A percentile compares a stretch with the other conserved stretches of the same genome.
Evolutionary conservation across 2,329 filamentous ascomycete genomes (phyloP).

Genomic region (Periconia sp.): DNA sequence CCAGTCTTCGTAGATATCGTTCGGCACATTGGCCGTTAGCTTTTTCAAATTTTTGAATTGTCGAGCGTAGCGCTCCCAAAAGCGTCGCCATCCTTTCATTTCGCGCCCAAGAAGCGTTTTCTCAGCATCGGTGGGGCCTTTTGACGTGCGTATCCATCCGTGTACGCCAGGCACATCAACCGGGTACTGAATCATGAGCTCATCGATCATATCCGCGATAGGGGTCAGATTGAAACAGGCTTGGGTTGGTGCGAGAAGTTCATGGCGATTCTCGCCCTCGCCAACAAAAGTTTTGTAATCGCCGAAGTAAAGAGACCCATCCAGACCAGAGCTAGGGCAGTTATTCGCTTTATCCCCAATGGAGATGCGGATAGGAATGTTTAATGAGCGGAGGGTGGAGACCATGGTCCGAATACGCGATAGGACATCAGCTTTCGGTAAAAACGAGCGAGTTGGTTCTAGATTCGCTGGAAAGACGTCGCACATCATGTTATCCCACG

Average conservation of each 20-base stretch:
- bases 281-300: conserved; percentile 41
- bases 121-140: conserved; percentile 30
- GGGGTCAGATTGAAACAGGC: conserved; percentile 38
- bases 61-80: conserved; percentile 42
- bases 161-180: conserved; percentile 38
- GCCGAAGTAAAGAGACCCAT: conserved; percentile 42
- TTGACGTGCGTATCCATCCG: conserved; percentile 30
- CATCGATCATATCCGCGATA: conserved; percentile 43
- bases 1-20: conserved; percentile 43
- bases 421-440: conserved; percentile 39
- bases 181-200: conserved; percentile 44
- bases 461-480: conserved; percentile 45
- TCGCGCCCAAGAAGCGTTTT: conserved; percentile 36
- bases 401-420: conserved; percentile 39
- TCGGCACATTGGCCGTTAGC: conserved; percentile 36
- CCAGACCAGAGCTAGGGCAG: conserved; percentile 33
- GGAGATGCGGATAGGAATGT: conserved; percentile 41
- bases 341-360: conserved; percentile 39
- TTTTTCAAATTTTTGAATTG: conserved; percentile 46
- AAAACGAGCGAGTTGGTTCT: conserved; percentile 31
- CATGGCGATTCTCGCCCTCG: conserved; percentile 27
- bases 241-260: conserved; percentile 39
- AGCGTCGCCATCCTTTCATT: conserved; percentile 42
- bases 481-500: conserved; percentile 45
- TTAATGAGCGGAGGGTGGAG: conserved; percentile 29